phyloP scores from a whole-genome alignment of 1,284 basidiomycete genomes.

The Irpex sp. region DNA sequence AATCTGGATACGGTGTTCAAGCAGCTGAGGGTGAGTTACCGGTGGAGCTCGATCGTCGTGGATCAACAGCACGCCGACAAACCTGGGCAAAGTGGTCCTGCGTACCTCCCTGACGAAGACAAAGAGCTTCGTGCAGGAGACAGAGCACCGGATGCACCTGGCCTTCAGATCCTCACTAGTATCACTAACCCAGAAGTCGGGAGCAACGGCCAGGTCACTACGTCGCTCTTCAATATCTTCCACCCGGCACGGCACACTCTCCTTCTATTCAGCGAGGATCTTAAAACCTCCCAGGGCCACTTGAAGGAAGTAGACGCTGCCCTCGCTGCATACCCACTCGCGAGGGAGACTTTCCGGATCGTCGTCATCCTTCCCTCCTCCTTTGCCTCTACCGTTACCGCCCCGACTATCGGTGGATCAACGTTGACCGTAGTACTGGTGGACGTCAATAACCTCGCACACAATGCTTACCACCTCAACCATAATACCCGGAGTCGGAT shows the following conservation, averaged over 20 bases:
- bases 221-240: constrained; percentile 17
- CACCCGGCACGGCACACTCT: constrained; percentile 18
- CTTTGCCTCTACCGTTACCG: too few species aligned
- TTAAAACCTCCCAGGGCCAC: too few species aligned
- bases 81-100: neutral
- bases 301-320: neutral
- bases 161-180: constrained; percentile 14
- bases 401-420: neutral
- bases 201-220: neutral
- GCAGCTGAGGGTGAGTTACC: constrained; percentile 34
- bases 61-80: constrained; percentile 19
- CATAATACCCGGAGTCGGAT: neutral
- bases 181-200: too few species aligned
- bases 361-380: constrained; percentile 5
- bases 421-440: neutral
- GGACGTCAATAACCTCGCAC: constrained; percentile 14
- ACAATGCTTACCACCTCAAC: constrained; percentile 9
- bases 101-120: constrained; percentile 3
- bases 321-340: neutral
- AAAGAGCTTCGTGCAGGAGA: constrained; percentile 23
- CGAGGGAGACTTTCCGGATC: constrained; percentile 6
- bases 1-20: neutral
- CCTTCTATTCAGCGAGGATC: constrained; percentile 17
- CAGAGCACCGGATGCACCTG: constrained; percentile 35
- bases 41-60: constrained; percentile 27